phyloP scores from a whole-genome alignment of 139 green algal species.

The Raphidocelis subcapitata region DNA sequence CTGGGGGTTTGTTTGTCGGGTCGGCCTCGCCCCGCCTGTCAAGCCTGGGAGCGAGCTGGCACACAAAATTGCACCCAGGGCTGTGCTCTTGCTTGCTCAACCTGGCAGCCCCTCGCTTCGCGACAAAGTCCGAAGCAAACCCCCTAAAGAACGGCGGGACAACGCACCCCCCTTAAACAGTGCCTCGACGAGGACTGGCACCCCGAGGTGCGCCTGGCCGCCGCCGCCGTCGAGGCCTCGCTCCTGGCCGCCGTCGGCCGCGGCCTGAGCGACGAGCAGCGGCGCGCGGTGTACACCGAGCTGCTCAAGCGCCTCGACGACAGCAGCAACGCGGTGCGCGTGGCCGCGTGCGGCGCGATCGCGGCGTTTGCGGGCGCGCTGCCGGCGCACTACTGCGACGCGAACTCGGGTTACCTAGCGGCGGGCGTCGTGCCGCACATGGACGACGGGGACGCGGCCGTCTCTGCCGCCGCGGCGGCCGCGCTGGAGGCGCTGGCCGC shows the following conservation, averaged over 20 bases:
- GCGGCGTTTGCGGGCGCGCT: slow-evolving; percentile 44
- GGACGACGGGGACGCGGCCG: slow-evolving; percentile 62
- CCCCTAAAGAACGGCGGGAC: no score
- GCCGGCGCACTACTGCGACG: slow-evolving; percentile 53
- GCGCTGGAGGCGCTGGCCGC: slow-evolving; percentile 35
- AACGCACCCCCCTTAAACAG: no score
- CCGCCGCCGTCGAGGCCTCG: slow-evolving; percentile 47
- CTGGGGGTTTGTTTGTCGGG: no score
- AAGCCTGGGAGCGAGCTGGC: no score
- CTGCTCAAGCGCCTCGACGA: slow-evolving; percentile 85
- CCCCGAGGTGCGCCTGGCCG: slow-evolving; percentile 60
- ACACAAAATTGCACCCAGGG: no score
- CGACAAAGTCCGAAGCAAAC: no score
- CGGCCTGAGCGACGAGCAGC: slow-evolving; percentile 46
- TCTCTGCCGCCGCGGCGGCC: slow-evolving; percentile 48
- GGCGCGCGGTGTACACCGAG: slow-evolving; percentile 68
- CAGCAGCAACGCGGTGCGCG: slow-evolving; percentile 62
- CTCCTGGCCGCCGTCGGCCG: slow-evolving; percentile 27
- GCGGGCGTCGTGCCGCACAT: slow-evolving; percentile 75
- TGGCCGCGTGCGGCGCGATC: slow-evolving; percentile 40
- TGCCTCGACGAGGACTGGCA: slow-evolving; percentile 86
- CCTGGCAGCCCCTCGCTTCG: no score
- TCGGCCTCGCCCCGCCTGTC: no score
- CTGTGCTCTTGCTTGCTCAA: no score
- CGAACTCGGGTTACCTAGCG: slow-evolving; percentile 68